These are phyloP conservation scores for Xylariaceae sp. DNA, from an alignment of 2,329 filamentous ascomycete species.

Conservation along the genomic window DNA sequence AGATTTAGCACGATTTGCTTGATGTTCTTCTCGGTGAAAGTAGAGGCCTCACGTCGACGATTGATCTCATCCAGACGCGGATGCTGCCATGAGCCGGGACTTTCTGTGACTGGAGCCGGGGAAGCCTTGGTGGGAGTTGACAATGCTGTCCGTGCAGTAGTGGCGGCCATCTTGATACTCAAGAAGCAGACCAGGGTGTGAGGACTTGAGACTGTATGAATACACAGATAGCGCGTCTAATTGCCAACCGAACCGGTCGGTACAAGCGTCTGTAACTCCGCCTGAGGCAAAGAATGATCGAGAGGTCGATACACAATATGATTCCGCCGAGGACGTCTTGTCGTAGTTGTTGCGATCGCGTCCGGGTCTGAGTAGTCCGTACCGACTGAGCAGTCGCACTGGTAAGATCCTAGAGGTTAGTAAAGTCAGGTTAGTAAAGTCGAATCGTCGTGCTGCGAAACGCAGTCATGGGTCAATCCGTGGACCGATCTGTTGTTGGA, in stretches of 20 bases:
- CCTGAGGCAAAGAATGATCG: slow-evolving; percentile 1
- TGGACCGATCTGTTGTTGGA: slow-evolving; percentile 1
- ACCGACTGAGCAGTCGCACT: neutral
- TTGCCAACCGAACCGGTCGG: neutral
- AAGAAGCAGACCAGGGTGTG: neutral
- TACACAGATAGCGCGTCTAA: neutral
- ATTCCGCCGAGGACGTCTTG: neutral
- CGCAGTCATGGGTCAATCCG: slow-evolving; percentile 12
- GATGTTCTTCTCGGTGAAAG: slow-evolving; percentile 73
- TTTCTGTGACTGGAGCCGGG: slow-evolving; percentile 39
- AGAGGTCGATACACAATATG: neutral
- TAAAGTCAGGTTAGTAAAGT: slow-evolving; percentile 17
- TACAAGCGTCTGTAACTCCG: too few species aligned
- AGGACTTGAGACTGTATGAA: neutral
- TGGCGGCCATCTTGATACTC: slow-evolving; percentile 32
- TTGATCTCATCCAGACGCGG: slow-evolving; percentile 85
- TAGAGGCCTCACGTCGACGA: slow-evolving; percentile 68
- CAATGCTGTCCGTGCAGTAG: slow-evolving; percentile 36
- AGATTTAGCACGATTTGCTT: slow-evolving; percentile 64
- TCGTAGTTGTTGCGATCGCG: neutral
- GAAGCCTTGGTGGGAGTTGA: slow-evolving; percentile 34
- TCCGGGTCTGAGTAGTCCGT: too few species aligned
- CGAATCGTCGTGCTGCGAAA: slow-evolving; percentile 15
- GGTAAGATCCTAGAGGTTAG: slow-evolving; percentile 21
- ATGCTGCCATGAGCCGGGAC: slow-evolving; percentile 83